Base-by-base conservation (phyloP, 495 filamentous ascomycete species). In the Rusavskia elegans region DNA sequence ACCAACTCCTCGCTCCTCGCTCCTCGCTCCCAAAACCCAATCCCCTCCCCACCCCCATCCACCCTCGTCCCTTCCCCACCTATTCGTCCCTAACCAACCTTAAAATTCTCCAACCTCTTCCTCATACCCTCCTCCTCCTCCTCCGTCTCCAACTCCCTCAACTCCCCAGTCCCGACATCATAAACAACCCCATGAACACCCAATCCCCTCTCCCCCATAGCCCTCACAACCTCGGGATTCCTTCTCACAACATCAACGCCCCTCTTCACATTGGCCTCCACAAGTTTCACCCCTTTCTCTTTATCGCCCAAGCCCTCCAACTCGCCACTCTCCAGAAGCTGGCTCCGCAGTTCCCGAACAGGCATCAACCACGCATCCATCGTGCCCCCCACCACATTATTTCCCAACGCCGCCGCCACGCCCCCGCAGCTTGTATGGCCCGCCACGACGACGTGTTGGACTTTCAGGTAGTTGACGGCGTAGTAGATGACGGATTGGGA, bases 381-480 rank as follows among this genome's bases (percentile, higher is more conserved):
- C 20, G 32, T 37, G 13, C 46, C 46, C 2, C 87, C 87, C 20
- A 93, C 66, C 49, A 80, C 77, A 51, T 66, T 64, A 61, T 87
- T 81, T 13, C 71, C 70, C 48, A 94, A 71, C 0, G 85, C 77
- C 0, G 81, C 87, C 0, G 70, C 73, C 1, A 84, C 83, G 19
- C 88, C 88, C 17, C 88, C 88, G 68, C 88, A 95, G 48, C 67
- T 66, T 2, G 84, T 83, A 69, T 95, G 88, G 0, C 88, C 88
- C 68, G 84, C 89, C 21, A 95, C 74, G 44, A 95, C 79, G 36
- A 95, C 71, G 65, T 89, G 84, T 66, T 84, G 75, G 56, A 95
- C 87, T 46, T 81, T 80, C 32, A 95, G 72, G 60, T 81, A 68
- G 29, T 58, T 67, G 40, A 94, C 85, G 52, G 87, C 83, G 63